Base-by-base conservation (phyloP, 73 alveolate species). In the Durusdinium trenchii region DNA sequence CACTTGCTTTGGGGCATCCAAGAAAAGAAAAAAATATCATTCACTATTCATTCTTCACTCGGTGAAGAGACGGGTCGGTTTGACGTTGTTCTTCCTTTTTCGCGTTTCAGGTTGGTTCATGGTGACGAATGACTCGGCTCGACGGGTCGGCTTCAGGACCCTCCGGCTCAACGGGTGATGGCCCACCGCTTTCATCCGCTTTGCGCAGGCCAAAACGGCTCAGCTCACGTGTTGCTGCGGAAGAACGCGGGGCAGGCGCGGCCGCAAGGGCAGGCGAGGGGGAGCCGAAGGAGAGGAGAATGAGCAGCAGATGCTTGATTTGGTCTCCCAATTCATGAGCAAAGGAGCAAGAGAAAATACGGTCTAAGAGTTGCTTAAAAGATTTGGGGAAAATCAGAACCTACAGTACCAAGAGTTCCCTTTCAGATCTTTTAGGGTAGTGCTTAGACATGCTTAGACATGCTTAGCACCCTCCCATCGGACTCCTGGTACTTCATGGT, bases 141-240 rank as follows among this genome's bases (percentile, higher is more conserved):
- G n/a, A n/a, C n/a, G n/a, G n/a, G n/a, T n/a, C n/a, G n/a, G n/a
- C n/a, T n/a, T n/a, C n/a, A n/a, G n/a, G n/a, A n/a, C n/a, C n/a
- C n/a, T n/a, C n/a, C n/a, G n/a, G n/a, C n/a, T n/a, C n/a, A n/a
- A n/a, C n/a, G n/a, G n/a, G 23, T 57, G 26, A 57, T 57, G 26
- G 71, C 35, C 35, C 71, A 14, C 35, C 26, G 71, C 12, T 16
- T 12, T 23, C 69, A 12, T 57, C 12, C n/a, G n/a, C 32, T 1
- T 47, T 35, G 1, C 86, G 20, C 30, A 84, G 95, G 95, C 45
- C 96, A 87, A 67, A 87, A 87, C 50, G 96, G 96, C 85, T 87
- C 96, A 3, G 96, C 96, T 45, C 96, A 87, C 85, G 96, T 87
- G 64, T 26, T 87, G 64, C 96, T 87, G 84, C 96, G 85, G 85